phyloP scores from a whole-genome alignment of 345 rosid species.

The Hibiscus trionum region DNA sequence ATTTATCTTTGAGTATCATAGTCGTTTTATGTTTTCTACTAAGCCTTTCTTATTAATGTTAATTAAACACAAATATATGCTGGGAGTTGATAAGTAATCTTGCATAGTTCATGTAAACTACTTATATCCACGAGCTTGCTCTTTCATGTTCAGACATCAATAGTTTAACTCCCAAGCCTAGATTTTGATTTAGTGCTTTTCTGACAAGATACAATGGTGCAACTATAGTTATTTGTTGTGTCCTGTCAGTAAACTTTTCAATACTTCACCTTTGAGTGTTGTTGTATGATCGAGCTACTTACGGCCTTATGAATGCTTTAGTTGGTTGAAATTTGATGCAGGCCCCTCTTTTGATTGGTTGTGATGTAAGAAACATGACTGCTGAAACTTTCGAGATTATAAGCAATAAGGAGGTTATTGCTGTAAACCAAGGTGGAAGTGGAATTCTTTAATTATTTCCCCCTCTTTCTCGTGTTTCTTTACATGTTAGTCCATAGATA shows the following conservation, averaged over 20 bases:
- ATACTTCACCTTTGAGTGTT: background rate
- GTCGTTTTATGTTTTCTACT: background rate
- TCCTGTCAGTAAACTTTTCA: background rate
- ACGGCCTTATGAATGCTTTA: background rate
- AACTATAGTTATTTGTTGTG: background rate
- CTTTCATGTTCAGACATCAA: background rate
- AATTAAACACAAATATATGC: too few species aligned
- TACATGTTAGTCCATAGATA: background rate
- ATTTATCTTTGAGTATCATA: background rate
- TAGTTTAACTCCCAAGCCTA: background rate
- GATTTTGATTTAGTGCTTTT: background rate
- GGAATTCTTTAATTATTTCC: background rate
- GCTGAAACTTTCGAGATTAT: conserved; percentile 67
- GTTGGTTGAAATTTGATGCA: conserved; percentile 24
- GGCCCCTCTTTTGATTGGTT: conserved; percentile 95
- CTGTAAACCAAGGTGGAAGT: conserved; percentile 78
- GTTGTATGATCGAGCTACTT: background rate
- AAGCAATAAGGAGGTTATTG: conserved; percentile 79
- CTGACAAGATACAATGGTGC: background rate
- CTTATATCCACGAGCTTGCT: background rate
- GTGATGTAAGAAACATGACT: conserved; percentile 82
- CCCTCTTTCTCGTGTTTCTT: background rate
- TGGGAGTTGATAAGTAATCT: too few species aligned
- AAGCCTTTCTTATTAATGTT: background rate
- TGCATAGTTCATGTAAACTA: background rate